These are phyloP conservation scores for Globisporangium radiosum DNA, from an alignment of 352 stramenopile genomes.

Conservation along the genomic window DNA sequence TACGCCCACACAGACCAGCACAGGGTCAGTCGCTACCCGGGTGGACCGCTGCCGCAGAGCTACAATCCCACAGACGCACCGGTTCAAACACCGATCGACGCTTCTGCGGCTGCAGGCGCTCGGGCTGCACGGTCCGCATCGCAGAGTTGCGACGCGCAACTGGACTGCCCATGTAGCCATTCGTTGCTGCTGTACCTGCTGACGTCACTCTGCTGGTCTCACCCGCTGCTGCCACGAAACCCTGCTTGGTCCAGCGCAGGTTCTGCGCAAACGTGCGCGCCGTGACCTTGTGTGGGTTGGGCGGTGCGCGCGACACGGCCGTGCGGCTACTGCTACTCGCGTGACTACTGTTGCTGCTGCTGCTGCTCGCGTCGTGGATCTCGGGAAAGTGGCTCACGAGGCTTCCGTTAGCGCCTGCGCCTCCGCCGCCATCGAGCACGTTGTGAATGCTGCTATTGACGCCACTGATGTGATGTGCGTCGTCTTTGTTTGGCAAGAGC, in stretches of 20 bases:
- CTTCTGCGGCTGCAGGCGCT: constrained; percentile 6
- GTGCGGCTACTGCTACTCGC: not conserved
- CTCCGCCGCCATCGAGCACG: not conserved
- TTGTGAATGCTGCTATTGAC: constrained; percentile 1
- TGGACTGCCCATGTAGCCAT: constrained; percentile 1
- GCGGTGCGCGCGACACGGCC: constrained; percentile 10
- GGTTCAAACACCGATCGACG: constrained; percentile 12
- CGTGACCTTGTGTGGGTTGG: constrained; percentile 28
- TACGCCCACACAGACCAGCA: not conserved
- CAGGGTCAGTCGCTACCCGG: no score
- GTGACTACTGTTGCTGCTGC: no score
- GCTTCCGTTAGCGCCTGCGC: not conserved
- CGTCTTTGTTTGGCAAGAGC: constrained; percentile 20
- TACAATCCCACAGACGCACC: constrained; percentile 4
- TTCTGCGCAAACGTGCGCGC: constrained; percentile 34
- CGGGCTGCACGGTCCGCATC: constrained; percentile 7
- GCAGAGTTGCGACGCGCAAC: constrained; percentile 5
- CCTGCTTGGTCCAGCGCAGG: constrained; percentile 41
- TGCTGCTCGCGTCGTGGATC: constrained; percentile 25
- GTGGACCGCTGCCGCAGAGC: no score
- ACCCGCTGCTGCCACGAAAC: constrained; percentile 14
- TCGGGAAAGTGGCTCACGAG: constrained; percentile 41
- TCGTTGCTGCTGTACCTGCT: not conserved
- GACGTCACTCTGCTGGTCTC: constrained; percentile 1
- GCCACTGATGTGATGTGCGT: not conserved